Conservation (phyloP, 1,139 yeast genomes). For the Groenewaldozyma sp. region DNA sequence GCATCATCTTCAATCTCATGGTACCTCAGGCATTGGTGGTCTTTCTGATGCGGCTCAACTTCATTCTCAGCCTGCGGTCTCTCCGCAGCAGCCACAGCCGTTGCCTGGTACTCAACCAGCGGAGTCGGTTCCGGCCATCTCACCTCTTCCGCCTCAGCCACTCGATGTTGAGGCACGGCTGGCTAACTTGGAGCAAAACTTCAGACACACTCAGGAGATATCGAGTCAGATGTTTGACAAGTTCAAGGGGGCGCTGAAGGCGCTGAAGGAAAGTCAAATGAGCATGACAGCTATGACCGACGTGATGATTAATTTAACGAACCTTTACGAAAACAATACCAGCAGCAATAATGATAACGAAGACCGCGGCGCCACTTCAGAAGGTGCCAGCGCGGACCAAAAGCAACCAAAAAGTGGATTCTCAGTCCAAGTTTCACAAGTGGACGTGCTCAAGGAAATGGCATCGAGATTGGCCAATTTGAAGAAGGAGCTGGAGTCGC, state of each 20-base stretch:
- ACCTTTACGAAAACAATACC: constrained; percentile 2
- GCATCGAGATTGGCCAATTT: too few relatives aligned
- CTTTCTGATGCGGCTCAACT: neutral
- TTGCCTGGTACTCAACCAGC: constrained; percentile 1
- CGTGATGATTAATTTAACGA: neutral
- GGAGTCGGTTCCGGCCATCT: neutral
- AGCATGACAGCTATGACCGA: neutral
- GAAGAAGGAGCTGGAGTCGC: too few relatives aligned
- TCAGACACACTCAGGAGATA: constrained; percentile 4
- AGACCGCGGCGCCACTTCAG: neutral
- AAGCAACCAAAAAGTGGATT: neutral
- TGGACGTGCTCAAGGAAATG: neutral
- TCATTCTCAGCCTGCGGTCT: neutral
- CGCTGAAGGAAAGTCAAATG: neutral
- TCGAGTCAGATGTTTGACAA: constrained; percentile 1
- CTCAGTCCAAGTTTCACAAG: neutral
- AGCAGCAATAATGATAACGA: constrained; percentile 4
- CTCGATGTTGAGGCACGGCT: constrained; percentile 5
- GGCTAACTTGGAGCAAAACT: constrained; percentile 4
- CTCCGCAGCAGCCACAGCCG: neutral
- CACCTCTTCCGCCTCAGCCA: neutral
- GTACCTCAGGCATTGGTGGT: too few relatives aligned
- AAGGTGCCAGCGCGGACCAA: too few relatives aligned
- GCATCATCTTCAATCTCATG: neutral
- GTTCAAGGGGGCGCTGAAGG: neutral